Evolutionary conservation across 495 filamentous ascomycete species (phyloP), one percentile per base, ranked within the genome.

Genomic region (Polyplosphaeria fusca): DNA sequence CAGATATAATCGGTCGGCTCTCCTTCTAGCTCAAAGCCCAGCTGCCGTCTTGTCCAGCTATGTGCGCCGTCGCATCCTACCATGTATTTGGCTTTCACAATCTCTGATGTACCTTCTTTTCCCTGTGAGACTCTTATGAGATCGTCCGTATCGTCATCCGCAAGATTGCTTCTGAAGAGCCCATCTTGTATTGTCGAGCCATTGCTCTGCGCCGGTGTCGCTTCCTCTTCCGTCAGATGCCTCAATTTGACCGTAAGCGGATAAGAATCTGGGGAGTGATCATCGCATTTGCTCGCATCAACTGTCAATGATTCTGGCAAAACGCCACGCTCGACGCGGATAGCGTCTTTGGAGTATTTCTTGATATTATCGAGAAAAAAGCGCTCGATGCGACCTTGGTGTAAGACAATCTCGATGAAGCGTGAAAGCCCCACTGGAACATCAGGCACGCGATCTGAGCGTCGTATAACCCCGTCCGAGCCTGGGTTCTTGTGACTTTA

Each of bases 1-100:
- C 82, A 86, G 47, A 86, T 76, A 66, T 74, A 82, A 64, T 87
- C 83, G 0, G 79, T 80, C 35, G 78, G 77, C 54, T 87, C 82
- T 27, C 85, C 84, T 51, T 81, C 73, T 59, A 86, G 69, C 41
- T 76, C 70, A 20, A 82, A 76, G 0, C 80, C 82, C 47, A 87
- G 75, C 43, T 78, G 75, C 53, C 74, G 74, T 26, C 85, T 71
- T 4, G 82, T 79, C 71, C 77, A 81, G 11, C 79, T 89, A 39
- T 58, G 60, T 12, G 60, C 60, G 1, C 60, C 60, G 40, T 63
- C 86, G 25, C 80, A 83, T 1, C 85, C 86, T 3, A 87, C 75
- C 51, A 89, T 69, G 62, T 86, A 88, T 59, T 83, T 86, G 4
- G 83, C 77, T 26, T 65, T 74, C 5, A 86, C 68, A 2, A 57